Evolutionary conservation across 306 rosid species (phyloP), one percentile per base, ranked within the genome.

Genomic region (Boehmeria nivea): DNA sequence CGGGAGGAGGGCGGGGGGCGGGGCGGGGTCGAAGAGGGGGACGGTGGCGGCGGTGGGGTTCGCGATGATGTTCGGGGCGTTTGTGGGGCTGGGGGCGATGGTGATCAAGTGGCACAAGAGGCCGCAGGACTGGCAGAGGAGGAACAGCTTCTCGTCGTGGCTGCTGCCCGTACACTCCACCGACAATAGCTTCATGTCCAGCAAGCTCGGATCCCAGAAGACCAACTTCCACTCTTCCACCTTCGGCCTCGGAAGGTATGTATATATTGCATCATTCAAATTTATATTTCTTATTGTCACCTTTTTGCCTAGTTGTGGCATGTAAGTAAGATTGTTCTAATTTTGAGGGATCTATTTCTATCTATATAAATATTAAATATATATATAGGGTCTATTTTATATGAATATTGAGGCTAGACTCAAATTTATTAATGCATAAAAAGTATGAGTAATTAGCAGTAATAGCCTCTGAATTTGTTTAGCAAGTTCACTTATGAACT

Each of bases 81-180:
- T 77, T 9, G 70, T 77, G 0, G 82, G 82, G 43, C 76, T 77
- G 0, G 82, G 82, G n/a, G 82, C 82, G 2, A 77, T 72, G 82
- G 76, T 77, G 59, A 55, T 68, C 36, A 77, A 77, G 63, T 77
- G 82, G 82, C 68, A 73, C 39, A 77, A 72, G 54, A 54, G 82
- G 48, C 82, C 82, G 23, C 75, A 72, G 58, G 82, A 77, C 57
- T 72, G 82, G 82, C 79, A 72, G 42, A 77, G 72, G 69, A 68
- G 82, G 57, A 77, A 77, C 31, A 77, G 82, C 49, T 77, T 77
- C 73, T 72, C 82, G 21, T 77, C 82, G 0, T 77, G 82, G 82
- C 45, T 77, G 63, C 82, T 77, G 21, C 82, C 78, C 2, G 76
- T 72, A 12, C 76, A 77, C 16, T 71, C 82, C 0, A 62, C 70